phyloP scores from a whole-genome alignment of 2,329 filamentous ascomycete species.

The Mycosphaerella sp. region DNA sequence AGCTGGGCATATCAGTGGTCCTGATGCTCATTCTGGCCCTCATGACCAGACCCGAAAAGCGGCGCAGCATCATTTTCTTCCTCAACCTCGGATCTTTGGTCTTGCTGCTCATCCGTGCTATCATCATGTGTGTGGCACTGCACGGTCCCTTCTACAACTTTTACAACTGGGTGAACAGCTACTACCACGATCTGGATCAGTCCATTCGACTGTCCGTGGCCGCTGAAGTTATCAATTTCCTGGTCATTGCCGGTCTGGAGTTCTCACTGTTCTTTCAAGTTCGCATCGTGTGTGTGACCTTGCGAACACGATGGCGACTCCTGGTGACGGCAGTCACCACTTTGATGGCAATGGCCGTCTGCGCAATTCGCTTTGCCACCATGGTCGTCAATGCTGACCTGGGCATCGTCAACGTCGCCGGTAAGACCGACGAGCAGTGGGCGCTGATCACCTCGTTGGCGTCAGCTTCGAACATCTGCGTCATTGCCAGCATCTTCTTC shows the following conservation, averaged over 20 bases:
- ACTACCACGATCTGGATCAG: constrained; percentile 23
- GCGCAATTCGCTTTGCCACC: constrained; percentile 50
- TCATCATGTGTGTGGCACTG: constrained; percentile 55
- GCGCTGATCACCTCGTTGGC: constrained; percentile 37
- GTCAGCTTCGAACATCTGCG: constrained; percentile 45
- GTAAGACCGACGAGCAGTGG: constrained; percentile 12
- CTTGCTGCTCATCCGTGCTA: constrained; percentile 54
- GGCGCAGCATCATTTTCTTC: constrained; percentile 57
- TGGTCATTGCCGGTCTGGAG: constrained; percentile 53
- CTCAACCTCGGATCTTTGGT: constrained; percentile 59
- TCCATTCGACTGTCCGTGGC: constrained; percentile 38
- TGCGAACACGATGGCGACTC: constrained; percentile 37
- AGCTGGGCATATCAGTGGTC: constrained; percentile 62
- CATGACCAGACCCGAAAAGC: constrained; percentile 61
- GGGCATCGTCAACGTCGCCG: constrained; percentile 22
- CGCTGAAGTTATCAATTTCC: constrained; percentile 44
- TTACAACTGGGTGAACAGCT: constrained; percentile 29
- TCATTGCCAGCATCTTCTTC: constrained; percentile 54
- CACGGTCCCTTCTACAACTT: constrained; percentile 55
- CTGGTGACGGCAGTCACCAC: constrained; percentile 45
- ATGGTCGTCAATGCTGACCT: constrained; percentile 43
- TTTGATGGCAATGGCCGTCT: constrained; percentile 46
- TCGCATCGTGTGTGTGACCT: constrained; percentile 54
- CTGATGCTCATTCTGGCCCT: constrained; percentile 61
- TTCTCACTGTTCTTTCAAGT: constrained; percentile 58